phyloP scores from a whole-genome alignment of 2,329 filamentous ascomycete species.

The Decorospora gaudefroyi region DNA sequence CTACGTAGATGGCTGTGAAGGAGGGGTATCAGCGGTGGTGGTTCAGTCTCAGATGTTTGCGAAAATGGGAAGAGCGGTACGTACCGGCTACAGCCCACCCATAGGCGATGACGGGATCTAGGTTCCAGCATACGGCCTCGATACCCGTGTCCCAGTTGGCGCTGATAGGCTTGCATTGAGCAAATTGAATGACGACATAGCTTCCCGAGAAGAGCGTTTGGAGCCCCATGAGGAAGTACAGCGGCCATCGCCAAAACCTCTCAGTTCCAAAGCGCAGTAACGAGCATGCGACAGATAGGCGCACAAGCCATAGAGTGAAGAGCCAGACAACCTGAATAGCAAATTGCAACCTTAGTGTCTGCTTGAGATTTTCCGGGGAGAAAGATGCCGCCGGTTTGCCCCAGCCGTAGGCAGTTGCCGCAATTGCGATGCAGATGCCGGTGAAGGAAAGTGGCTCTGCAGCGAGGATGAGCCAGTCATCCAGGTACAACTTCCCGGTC shows the following conservation, averaged over 20 bases:
- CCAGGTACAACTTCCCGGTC: constrained; percentile 23
- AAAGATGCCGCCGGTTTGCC: constrained; percentile 29
- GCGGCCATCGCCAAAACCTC: constrained; percentile 23
- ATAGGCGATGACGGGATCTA: constrained; percentile 26
- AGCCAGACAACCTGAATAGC: constrained; percentile 34
- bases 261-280: constrained; percentile 29
- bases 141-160: constrained; percentile 30
- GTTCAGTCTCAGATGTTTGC: neutral
- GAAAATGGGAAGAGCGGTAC: neutral
- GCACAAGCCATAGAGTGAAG: constrained; percentile 28
- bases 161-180: constrained; percentile 31
- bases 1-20: constrained; percentile 26
- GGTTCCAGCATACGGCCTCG: constrained; percentile 30
- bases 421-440: constrained; percentile 20
- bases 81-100: constrained; percentile 34
- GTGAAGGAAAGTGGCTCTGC: constrained; percentile 29
- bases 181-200: constrained; percentile 35
- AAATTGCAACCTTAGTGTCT: constrained; percentile 29
- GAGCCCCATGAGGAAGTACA: constrained; percentile 31
- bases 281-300: constrained; percentile 34
- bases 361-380: constrained; percentile 15
- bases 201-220: constrained; percentile 28
- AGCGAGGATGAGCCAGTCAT: constrained; percentile 36
- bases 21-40: no score
- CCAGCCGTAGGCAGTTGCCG: constrained; percentile 29